Evolutionary conservation across 179 eudicot species (phyloP).

Genomic region (Silene coronaria): DNA sequence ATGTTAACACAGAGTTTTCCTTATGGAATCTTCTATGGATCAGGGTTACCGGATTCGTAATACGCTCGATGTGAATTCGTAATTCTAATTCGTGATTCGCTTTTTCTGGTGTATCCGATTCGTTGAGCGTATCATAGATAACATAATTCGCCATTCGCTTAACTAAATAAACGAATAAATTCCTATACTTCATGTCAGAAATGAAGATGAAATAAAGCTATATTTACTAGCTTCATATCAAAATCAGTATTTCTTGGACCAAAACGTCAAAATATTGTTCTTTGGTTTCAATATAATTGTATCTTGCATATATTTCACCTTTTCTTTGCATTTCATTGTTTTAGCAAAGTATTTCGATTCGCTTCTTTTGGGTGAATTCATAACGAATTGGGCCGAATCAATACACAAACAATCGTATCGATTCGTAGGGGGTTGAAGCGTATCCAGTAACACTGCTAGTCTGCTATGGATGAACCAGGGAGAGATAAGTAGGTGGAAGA

Average conservation of each 20-base stretch:
- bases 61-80: not conserved
- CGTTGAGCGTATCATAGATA: not conserved
- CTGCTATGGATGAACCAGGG: no score
- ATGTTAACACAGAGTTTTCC: no score
- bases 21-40: no score
- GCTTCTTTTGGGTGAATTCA: not conserved
- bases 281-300: not conserved
- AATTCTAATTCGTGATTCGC: not conserved
- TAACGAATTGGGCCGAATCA: not conserved
- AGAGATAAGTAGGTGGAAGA: not conserved
- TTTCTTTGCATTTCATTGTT: not conserved
- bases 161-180: not conserved
- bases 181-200: not conserved
- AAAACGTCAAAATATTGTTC: not conserved
- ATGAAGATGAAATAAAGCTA: not conserved
- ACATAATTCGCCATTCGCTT: not conserved
- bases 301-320: not conserved
- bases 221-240: not conserved
- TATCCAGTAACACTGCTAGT: not conserved
- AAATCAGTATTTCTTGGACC: not conserved
- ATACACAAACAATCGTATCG: not conserved
- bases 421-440: not conserved
- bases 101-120: not conserved
- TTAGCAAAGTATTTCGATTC: not conserved
- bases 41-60: not conserved